Base-by-base conservation (phyloP, 83 land plant species). In the Larix sibirica region DNA sequence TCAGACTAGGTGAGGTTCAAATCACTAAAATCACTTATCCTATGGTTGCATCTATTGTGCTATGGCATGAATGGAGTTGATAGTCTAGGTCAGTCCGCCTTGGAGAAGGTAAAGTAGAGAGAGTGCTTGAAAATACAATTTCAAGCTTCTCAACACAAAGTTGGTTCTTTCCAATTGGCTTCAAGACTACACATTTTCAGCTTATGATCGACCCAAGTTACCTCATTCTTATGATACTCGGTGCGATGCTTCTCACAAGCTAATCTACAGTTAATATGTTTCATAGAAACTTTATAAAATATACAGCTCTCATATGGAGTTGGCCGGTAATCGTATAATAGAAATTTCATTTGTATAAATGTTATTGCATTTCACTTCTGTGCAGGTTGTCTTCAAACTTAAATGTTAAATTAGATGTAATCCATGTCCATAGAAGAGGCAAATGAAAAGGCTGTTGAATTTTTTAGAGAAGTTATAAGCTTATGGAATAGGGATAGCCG, bases 21-120 rank as follows among this genome's bases (percentile, higher is more conserved):
- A 68, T n/a, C 90, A 28, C 84, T 94, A n/a, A n/a, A n/a, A n/a
- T n/a, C n/a, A n/a, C n/a, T n/a, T 24, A 66, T 87, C 23, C 79
- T 94, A 8, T 94, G 96, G 96, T 83, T 94, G 63, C 96, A 95
- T 0, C 79, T 94, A 40, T 65, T 92, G 16, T 94, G 96, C 90
- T 83, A 82, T 47, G 88, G 89, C 13, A 83, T 88, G 64, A 86
- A 85, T 77, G 95, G 93, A 20, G 61, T 87, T 20, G 86, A 93
- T 18, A 87, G 79, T 75, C 87, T 91, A 8, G 83, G 86, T 6
- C 73, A 92, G 71, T 81, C 81, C 5, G 66, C 89, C 21, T 60
- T 70, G 10, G 96, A 94, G 84, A 90, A 90, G 80, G n/a, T 58
- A 20, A 94, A 21, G 70, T 86, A n/a, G 86, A 90, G 82, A 79